Percentiles rank a stretch among this genome's conserved stretches.
These are phyloP conservation scores for Cercis canadensis DNA, from an alignment of 306 rosid genomes.

Conservation along the genomic window DNA sequence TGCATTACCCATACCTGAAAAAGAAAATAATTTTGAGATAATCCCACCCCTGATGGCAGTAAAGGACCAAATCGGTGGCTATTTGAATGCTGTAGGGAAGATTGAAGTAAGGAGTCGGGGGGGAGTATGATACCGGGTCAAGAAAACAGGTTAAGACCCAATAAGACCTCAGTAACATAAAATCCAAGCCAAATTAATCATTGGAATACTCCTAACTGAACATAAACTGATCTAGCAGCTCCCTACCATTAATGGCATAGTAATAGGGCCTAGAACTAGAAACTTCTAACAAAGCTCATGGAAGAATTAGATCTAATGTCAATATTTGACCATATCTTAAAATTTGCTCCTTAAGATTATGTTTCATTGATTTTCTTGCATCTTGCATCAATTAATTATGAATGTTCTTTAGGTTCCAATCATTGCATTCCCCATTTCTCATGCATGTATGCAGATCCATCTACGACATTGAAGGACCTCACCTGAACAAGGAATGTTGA, in stretches of 20 bases:
- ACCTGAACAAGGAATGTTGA: slow-evolving; percentile 88
- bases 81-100: neutral
- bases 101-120: neutral
- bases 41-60: neutral
- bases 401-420: slow-evolving; percentile 11
- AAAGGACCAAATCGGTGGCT: neutral
- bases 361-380: slow-evolving; percentile 23
- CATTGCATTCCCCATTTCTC: slow-evolving; percentile 14
- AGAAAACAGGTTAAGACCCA: neutral
- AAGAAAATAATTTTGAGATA: neutral
- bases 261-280: slow-evolving; percentile 23
- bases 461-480: slow-evolving; percentile 33
- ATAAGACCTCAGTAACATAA: neutral
- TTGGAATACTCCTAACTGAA: neutral
- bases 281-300: slow-evolving; percentile 5
- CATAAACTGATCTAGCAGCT: neutral
- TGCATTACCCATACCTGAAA: too few relatives aligned
- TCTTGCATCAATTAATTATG: neutral
- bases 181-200: neutral
- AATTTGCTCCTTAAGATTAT: neutral
- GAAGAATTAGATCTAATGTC: slow-evolving; percentile 30
- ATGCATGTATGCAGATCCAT: slow-evolving; percentile 28
- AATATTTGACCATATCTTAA: slow-evolving; percentile 22
- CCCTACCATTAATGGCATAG: slow-evolving; percentile 1
- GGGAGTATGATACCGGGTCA: neutral